Evolutionary conservation across 352 stramenopile species (phyloP).

Genomic region (Globisporangium heterothallicum): DNA sequence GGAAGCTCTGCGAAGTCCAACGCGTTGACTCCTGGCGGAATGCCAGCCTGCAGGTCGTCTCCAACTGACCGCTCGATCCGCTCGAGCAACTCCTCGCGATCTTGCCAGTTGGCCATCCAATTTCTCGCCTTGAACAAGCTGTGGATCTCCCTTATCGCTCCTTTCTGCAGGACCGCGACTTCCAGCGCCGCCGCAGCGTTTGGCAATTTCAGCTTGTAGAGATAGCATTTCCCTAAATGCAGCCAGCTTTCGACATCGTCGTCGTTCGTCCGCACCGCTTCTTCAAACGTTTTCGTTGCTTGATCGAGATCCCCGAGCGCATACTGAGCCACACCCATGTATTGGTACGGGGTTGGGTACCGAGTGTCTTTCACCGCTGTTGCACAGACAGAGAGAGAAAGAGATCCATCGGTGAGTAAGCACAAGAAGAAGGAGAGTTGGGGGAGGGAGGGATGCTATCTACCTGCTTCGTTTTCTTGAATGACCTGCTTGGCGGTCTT

Average conservation of each 20-base stretch:
- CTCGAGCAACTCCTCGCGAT: constrained; percentile 42
- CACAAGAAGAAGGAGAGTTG: neutral
- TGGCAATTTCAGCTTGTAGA: constrained; percentile 40
- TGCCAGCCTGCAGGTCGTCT: constrained; percentile 11
- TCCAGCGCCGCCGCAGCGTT: constrained; percentile 45
- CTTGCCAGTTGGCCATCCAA: constrained; percentile 65
- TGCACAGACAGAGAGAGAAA: neutral
- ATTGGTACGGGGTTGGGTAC: constrained; percentile 57
- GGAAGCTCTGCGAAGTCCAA: constrained; percentile 48
- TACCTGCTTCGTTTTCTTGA: constrained; percentile 33
- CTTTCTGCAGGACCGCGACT: constrained; percentile 39
- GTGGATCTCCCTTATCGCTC: constrained; percentile 24
- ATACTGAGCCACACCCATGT: constrained; percentile 65
- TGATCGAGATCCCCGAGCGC: constrained; percentile 52
- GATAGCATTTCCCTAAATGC: constrained; percentile 63
- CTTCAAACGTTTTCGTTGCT: constrained; percentile 54
- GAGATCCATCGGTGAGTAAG: neutral
- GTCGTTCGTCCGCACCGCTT: constrained; percentile 40
- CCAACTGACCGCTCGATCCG: constrained; percentile 25
- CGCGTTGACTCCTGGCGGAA: constrained; percentile 18
- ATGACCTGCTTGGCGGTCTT: constrained; percentile 31
- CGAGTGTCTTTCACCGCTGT: constrained; percentile 23
- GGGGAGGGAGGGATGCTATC: neutral
- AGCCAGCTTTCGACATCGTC: constrained; percentile 51
- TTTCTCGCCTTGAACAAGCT: constrained; percentile 58